phyloP scores from a whole-genome alignment of 441 rosid species.

The Gossypium davidsonii region DNA sequence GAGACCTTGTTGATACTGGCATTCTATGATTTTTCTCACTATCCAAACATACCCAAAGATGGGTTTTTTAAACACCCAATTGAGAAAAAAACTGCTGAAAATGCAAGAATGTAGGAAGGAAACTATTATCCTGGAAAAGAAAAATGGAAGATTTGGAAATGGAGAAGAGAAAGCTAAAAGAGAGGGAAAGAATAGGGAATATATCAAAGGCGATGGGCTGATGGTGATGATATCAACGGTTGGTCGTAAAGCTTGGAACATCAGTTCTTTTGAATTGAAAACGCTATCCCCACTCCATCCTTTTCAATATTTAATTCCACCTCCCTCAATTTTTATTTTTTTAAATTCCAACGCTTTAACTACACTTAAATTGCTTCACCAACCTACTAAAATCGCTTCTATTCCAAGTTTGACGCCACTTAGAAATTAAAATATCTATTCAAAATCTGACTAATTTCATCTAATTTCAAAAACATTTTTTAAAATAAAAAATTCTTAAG shows the following conservation, averaged over 20 bases:
- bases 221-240: slow-evolving; percentile 19
- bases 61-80: slow-evolving; percentile 18
- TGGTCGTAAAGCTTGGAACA: slow-evolving; percentile 18
- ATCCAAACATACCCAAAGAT: slow-evolving; percentile 40
- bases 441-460: too few relatives aligned
- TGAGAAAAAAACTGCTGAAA: slow-evolving; percentile 13
- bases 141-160: neutral
- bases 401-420: too few relatives aligned
- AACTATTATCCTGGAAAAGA: neutral
- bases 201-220: slow-evolving; percentile 22
- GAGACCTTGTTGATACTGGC: slow-evolving; percentile 85
- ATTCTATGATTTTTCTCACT: slow-evolving; percentile 34
- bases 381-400: too few relatives aligned
- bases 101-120: slow-evolving; percentile 2
- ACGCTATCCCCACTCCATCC: slow-evolving; percentile 10
- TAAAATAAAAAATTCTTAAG: too few relatives aligned
- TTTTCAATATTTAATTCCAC: neutral
- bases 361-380: too few relatives aligned
- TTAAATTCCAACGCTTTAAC: too few relatives aligned
- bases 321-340: too few relatives aligned
- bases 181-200: slow-evolving; percentile 21
- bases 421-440: too few relatives aligned
- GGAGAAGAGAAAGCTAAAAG: slow-evolving; percentile 9
- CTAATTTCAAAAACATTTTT: too few relatives aligned
- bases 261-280: slow-evolving; percentile 17